Conservation (phyloP, 2,329 filamentous ascomycete genomes). For the Ophiostoma piceae region DNA sequence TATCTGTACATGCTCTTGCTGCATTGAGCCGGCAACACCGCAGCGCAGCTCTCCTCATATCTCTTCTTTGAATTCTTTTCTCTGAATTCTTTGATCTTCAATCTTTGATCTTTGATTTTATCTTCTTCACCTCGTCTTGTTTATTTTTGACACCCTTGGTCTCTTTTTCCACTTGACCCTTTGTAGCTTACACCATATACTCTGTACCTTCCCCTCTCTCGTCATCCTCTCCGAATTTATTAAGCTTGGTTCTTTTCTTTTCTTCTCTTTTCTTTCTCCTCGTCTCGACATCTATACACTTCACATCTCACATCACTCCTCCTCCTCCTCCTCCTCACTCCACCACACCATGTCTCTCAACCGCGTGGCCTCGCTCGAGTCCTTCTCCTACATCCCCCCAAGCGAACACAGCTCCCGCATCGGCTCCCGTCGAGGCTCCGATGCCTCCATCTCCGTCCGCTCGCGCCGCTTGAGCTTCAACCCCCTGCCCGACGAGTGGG, state of each 20-base stretch:
- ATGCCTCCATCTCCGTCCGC: constrained; percentile 41
- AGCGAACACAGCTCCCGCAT: constrained; percentile 31
- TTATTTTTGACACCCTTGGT: no score
- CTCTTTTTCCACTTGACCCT: no score
- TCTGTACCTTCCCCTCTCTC: no score
- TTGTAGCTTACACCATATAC: no score
- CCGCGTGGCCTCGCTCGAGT: constrained; percentile 50
- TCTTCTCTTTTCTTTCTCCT: background rate
- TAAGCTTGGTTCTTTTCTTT: background rate
- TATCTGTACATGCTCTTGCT: background rate
- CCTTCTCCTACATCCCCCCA: constrained; percentile 41
- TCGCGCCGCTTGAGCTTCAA: constrained; percentile 51
- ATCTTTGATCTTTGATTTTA: background rate
- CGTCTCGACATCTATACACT: no score
- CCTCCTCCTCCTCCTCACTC: background rate
- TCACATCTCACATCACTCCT: background rate
- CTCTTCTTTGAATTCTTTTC: background rate
- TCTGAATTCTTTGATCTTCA: background rate
- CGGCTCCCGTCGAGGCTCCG: constrained; percentile 40
- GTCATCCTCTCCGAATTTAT: no score
- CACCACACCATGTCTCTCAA: constrained; percentile 46
- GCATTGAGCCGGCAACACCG: constrained; percentile 1
- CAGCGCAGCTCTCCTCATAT: constrained; percentile 3
- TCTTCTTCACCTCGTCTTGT: background rate
- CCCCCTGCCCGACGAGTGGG: constrained; percentile 49